Base-by-base conservation (phyloP, 1,284 basidiomycete species). In the Schizophyllum amplum region DNA sequence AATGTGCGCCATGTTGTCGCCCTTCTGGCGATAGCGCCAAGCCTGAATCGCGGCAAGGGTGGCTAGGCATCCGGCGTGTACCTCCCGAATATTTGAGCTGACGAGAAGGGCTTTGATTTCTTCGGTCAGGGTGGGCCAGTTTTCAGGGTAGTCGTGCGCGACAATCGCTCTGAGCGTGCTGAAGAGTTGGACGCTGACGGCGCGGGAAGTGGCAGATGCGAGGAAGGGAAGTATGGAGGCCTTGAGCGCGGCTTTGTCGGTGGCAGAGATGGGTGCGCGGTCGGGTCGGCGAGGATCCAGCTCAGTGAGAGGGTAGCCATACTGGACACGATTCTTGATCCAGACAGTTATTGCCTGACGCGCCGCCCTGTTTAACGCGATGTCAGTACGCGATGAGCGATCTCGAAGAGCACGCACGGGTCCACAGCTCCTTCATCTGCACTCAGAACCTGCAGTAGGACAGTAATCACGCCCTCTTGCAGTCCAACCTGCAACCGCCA, bases 241-340 rank as follows among this genome's bases (percentile, higher is more conserved):
- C 61, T 87, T 86, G 62, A 93, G 75, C 9, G 85, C 81, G 58
- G 79, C 79, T 56, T 85, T 82, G 71, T 92, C 91, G 0, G 84
- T 79, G 25, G 70, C 67, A 1, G 80, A 71, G 67, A 94, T 86
- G 53, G 82, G 75, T 24, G 71, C 68, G 51, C 80, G 79, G 65
- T 89, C 86, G 0, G 83, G 75, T 47, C 82, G 78, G 51, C 76
- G 68, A 9, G 33, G 33, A 17, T 42, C 33, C 11, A 42, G 33
- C 22, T 21, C 48, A 50, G 65, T 62, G 61, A 82, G 65, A 57
- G 75, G 69, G 66, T 89, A 91, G 17, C 78, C 78, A 2, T 75
- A 75, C 60, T 81, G 79, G 54, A 91, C 83, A 66, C 90, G 86
- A 70, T 94, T 94, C 73, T 94, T 94, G 64, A 94, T 77, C 78